These are phyloP conservation scores for Penicillium sp. DNA, from an alignment of 2,329 filamentous ascomycete genomes.

Conservation along the genomic window DNA sequence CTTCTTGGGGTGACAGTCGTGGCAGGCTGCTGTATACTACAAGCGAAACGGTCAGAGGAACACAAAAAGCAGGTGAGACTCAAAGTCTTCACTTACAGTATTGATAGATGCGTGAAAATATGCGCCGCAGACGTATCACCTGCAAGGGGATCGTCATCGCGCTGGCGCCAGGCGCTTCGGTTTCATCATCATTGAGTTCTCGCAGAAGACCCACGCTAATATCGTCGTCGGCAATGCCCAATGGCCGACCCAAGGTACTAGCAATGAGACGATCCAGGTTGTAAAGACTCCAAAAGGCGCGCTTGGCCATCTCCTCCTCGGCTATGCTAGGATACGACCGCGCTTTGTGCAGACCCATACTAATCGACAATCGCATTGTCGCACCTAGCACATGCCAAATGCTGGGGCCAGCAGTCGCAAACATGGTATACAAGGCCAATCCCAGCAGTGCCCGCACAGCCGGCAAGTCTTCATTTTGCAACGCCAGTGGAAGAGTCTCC, in stretches of 20 bases:
- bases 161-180: constrained; percentile 35
- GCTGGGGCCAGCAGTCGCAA: constrained; percentile 38
- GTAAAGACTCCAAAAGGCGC: constrained; percentile 46
- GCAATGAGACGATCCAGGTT: constrained; percentile 44
- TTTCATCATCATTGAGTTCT: constrained; percentile 41
- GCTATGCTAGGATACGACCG: constrained; percentile 26
- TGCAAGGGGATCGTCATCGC: constrained; percentile 41
- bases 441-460: constrained; percentile 38
- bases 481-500: constrained; percentile 32
- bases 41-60: not conserved
- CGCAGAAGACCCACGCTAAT: constrained; percentile 39
- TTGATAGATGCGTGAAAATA: constrained; percentile 40
- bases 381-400: constrained; percentile 42
- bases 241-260: constrained; percentile 39
- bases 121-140: constrained; percentile 36
- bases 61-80: not conserved
- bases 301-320: constrained; percentile 42
- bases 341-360: constrained; percentile 38
- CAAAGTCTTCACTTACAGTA: constrained; percentile 30
- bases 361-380: constrained; percentile 38
- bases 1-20: constrained; percentile 27
- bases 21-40: constrained; percentile 39
- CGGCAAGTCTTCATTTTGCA: constrained; percentile 40
- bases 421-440: constrained; percentile 38
- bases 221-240: constrained; percentile 44